Base-by-base conservation (phyloP, 2,329 filamentous ascomycete genomes). In the Sarocladium oryzae region DNA sequence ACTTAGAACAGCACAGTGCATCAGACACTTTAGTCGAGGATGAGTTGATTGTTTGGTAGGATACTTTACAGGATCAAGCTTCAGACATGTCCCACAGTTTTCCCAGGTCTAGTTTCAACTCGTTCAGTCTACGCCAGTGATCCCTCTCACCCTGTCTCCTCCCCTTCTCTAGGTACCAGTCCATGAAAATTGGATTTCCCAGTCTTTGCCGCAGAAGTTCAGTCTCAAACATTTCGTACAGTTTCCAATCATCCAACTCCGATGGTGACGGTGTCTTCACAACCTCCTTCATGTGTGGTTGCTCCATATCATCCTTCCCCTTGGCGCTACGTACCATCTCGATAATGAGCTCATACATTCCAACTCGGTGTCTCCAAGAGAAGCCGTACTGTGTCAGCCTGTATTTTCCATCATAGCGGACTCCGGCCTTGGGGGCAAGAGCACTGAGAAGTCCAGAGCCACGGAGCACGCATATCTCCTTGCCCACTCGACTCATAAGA, bases 351-450 rank as follows among this genome's bases (percentile, higher is more conserved):
- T 67, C 66, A 58, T 77, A 70, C 4, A 68, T 60, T 2, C 71
- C 67, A 33, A 65, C 69, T 16, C 63, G 56, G 45, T 61, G 55
- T 56, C 74, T 69, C 1, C 69, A 60, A 45, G 68, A 74, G 37
- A 67, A 64, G 6, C 74, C 70, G 56, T 78, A 80, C 52, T 72
- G 69, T 28, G 64, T 62, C 38, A 82, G 64, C 2, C 61, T 70
- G 59, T 80, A 81, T 77, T 80, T 56, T 49, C 79, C 79, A 58
- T 83, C 79, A 54, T 81, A 82, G 53, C 79, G 67, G 24, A 82
- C 59, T 2, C 79, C 79, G 2, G 68, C 75, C 32, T 60, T 58
- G 1, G 79, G 79, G 3, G 79, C 76, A 52, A 74, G 68, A 1
- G 70, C 66, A 51, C 78, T 81, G 55, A 70, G 70, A 18, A 82